Conservation (phyloP, 345 rosid species). For the Ceriops tagal region DNA sequence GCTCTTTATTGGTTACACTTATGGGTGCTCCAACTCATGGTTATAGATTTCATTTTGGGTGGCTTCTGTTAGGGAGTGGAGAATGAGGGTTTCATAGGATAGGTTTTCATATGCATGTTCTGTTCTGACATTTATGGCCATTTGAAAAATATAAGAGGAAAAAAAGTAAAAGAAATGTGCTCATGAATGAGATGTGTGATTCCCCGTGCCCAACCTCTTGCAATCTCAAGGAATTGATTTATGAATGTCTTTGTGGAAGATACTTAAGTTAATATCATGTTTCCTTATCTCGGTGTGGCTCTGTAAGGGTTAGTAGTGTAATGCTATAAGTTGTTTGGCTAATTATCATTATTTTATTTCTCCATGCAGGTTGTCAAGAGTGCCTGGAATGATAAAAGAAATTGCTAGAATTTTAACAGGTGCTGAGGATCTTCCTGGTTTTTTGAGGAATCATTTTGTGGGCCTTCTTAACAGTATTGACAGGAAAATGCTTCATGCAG, state of each 20-base stretch:
- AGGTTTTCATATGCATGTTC: no score
- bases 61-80: no score
- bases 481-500: slow-evolving; percentile 84
- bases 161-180: no score
- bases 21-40: no score
- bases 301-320: no score
- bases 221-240: background rate
- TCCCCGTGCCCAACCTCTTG: no score
- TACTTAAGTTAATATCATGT: background rate
- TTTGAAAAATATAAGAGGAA: no score
- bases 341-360: slow-evolving; percentile 12
- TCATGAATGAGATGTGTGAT: no score
- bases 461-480: slow-evolving; percentile 92
- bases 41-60: no score
- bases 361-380: slow-evolving; percentile 64
- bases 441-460: slow-evolving; percentile 94
- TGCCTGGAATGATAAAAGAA: slow-evolving; percentile 73
- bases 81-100: no score
- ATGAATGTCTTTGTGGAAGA: background rate
- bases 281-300: background rate
- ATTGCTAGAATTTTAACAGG: slow-evolving; percentile 74
- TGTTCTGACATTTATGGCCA: no score
- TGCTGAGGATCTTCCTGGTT: slow-evolving; percentile 74
- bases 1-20: background rate
- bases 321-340: background rate